A percentile compares a stretch with the other conserved stretches of the same genome.
phyloP scores from a whole-genome alignment of 2,329 filamentous ascomycete genomes.

The Xylariales sp. region DNA sequence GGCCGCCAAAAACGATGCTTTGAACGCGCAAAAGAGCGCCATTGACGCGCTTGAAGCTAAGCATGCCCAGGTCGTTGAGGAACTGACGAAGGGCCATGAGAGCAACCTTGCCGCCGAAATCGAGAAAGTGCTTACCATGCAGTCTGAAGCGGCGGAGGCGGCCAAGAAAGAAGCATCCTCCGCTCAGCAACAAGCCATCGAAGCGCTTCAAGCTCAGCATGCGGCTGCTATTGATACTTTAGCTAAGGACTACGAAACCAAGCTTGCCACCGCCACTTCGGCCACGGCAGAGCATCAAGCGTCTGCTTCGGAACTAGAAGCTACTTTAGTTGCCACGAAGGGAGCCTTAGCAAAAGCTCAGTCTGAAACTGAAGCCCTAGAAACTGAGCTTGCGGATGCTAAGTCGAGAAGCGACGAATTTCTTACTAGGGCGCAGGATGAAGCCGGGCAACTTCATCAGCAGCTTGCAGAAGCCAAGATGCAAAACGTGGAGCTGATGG shows the following conservation, averaged over 20 bases:
- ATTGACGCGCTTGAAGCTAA: slow-evolving; percentile 56
- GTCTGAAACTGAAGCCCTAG: slow-evolving; percentile 46
- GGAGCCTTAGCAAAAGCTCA: slow-evolving; percentile 49
- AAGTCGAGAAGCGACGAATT: slow-evolving; percentile 52
- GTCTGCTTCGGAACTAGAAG: slow-evolving; percentile 49
- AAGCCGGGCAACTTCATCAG: slow-evolving; percentile 62
- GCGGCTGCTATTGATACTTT: slow-evolving; percentile 61
- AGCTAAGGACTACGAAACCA: slow-evolving; percentile 49
- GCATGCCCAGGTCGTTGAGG: slow-evolving; percentile 61
- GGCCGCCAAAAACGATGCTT: slow-evolving; percentile 56
- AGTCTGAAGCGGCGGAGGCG: slow-evolving; percentile 57
- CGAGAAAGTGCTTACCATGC: slow-evolving; percentile 55
- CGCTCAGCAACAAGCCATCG: slow-evolving; percentile 39
- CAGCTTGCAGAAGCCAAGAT: slow-evolving; percentile 70
- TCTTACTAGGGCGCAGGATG: slow-evolving; percentile 59
- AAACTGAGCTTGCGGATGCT: slow-evolving; percentile 51
- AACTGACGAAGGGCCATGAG: slow-evolving; percentile 55
- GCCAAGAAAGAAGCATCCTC: slow-evolving; percentile 54
- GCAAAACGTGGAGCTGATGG: slow-evolving; percentile 68
- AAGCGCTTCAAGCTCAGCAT: slow-evolving; percentile 55
- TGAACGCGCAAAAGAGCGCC: slow-evolving; percentile 44
- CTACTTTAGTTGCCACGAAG: slow-evolving; percentile 52
- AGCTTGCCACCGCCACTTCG: slow-evolving; percentile 43
- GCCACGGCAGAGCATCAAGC: slow-evolving; percentile 50
- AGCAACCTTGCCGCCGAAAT: slow-evolving; percentile 47